phyloP scores from a whole-genome alignment of 148 eudicot species.

The Chenopodium formosanum region DNA sequence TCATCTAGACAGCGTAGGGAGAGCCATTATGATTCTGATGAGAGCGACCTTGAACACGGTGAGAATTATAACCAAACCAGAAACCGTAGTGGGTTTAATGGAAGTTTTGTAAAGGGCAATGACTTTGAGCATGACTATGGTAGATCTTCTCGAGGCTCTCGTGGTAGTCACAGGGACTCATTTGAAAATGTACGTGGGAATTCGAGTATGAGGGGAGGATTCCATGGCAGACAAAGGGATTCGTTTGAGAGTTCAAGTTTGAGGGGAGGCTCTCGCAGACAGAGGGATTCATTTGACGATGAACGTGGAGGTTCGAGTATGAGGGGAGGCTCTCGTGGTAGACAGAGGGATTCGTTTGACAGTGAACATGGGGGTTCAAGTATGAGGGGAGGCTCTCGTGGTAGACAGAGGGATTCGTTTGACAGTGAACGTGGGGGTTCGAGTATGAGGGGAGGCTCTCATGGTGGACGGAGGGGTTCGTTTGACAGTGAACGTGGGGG shows the following conservation, averaged over 20 bases:
- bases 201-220: conserved; percentile 1
- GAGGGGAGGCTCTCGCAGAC: neutral
- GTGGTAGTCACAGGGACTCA: conserved; percentile 13
- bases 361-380: neutral
- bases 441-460: conserved; percentile 19
- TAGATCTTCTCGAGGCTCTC: conserved; percentile 34
- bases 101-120: conserved; percentile 14
- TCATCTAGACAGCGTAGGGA: conserved; percentile 29
- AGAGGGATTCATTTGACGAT: neutral
- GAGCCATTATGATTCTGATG: conserved; percentile 28
- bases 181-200: neutral
- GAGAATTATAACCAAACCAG: conserved; percentile 21
- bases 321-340: conserved; percentile 10
- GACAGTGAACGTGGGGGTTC: conserved; percentile 8
- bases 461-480: conserved; percentile 8
- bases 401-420: conserved; percentile 6
- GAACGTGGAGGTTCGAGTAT: neutral
- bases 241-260: neutral
- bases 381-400: conserved; percentile 18
- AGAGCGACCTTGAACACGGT: conserved; percentile 6
- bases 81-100: conserved; percentile 33
- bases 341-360: conserved; percentile 1
- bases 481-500: neutral
- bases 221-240: conserved; percentile 4
- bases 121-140: conserved; percentile 23